Evolutionary conservation across 2,329 filamentous ascomycete genomes (phyloP).

Genomic region (Harringtonia lauricola): DNA sequence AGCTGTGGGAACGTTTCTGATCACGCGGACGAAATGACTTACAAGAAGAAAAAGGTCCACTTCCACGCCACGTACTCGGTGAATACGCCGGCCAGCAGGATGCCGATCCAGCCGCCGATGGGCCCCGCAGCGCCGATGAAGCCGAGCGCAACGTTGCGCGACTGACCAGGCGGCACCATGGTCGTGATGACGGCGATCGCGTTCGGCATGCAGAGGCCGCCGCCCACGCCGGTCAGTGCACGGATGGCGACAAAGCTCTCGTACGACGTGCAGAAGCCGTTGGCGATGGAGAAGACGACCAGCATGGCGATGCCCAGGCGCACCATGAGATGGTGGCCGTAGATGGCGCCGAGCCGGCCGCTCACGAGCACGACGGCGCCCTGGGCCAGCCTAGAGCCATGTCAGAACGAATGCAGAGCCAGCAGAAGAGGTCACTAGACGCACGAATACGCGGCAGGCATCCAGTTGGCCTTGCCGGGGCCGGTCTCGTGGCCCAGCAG

Average conservation of each 20-base stretch:
- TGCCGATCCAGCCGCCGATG: slow-evolving; percentile 29
- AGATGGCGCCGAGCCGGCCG: slow-evolving; percentile 40
- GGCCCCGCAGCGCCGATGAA: slow-evolving; percentile 36
- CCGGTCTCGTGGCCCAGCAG: slow-evolving; percentile 17
- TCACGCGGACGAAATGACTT: neutral
- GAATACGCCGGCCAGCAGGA: slow-evolving; percentile 27
- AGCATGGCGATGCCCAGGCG: slow-evolving; percentile 31
- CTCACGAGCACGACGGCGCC: slow-evolving; percentile 40
- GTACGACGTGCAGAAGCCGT: slow-evolving; percentile 30
- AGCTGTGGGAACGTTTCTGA: neutral
- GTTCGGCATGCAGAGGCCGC: slow-evolving; percentile 40
- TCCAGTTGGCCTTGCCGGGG: slow-evolving; percentile 25
- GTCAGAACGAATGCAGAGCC: neutral
- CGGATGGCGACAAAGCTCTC: slow-evolving; percentile 30
- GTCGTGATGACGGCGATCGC: slow-evolving; percentile 36
- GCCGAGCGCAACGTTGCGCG: slow-evolving; percentile 31
- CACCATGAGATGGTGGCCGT: slow-evolving; percentile 37
- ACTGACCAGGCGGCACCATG: slow-evolving; percentile 32
- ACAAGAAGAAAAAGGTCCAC: slow-evolving; percentile 23
- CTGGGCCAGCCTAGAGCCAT: slow-evolving; percentile 30
- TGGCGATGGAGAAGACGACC: slow-evolving; percentile 29
- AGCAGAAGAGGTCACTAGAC: slow-evolving; percentile 1
- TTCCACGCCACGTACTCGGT: slow-evolving; percentile 22
- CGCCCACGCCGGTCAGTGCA: slow-evolving; percentile 38
- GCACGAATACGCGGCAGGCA: slow-evolving; percentile 26